A percentile compares a stretch with the other conserved stretches of the same genome.
Evolutionary conservation across 495 filamentous ascomycete species (phyloP).

Genomic region (Neurospora sp.): DNA sequence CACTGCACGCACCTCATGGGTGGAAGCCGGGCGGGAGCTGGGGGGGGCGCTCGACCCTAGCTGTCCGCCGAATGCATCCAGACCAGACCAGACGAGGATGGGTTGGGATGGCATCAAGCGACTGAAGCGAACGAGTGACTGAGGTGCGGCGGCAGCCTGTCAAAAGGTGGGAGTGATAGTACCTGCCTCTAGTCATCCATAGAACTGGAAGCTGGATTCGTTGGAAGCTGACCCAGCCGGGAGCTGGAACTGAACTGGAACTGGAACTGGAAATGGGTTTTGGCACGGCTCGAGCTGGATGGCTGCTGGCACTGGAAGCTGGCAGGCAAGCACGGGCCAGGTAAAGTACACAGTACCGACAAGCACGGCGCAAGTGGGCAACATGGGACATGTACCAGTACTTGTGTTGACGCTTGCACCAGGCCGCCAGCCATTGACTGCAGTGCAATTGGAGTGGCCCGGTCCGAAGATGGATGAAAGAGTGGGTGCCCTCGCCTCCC

Average conservation of each 20-base stretch:
- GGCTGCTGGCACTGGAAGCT: not conserved
- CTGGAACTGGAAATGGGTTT: not conserved
- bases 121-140: not conserved
- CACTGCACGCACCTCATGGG: not conserved
- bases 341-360: conserved; percentile 13
- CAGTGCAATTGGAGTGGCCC: conserved; percentile 3
- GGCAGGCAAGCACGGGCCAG: not conserved
- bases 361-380: conserved; percentile 10
- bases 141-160: not conserved
- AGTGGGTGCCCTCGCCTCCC: conserved; percentile 10
- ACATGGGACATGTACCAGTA: conserved; percentile 8
- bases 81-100: conserved; percentile 1
- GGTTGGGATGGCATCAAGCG: not conserved
- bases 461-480: conserved; percentile 2
- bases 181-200: not conserved
- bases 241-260: not conserved
- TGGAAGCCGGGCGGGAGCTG: not conserved
- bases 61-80: not conserved
- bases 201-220: not conserved
- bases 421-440: not conserved
- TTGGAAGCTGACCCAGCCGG: not conserved
- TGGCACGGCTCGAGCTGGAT: not conserved
- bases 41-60: not conserved
- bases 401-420: not conserved
- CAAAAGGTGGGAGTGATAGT: not conserved